Evolutionary conservation across 2,329 filamentous ascomycete genomes (phyloP).

Genomic region (Hypoxylon sp.): DNA sequence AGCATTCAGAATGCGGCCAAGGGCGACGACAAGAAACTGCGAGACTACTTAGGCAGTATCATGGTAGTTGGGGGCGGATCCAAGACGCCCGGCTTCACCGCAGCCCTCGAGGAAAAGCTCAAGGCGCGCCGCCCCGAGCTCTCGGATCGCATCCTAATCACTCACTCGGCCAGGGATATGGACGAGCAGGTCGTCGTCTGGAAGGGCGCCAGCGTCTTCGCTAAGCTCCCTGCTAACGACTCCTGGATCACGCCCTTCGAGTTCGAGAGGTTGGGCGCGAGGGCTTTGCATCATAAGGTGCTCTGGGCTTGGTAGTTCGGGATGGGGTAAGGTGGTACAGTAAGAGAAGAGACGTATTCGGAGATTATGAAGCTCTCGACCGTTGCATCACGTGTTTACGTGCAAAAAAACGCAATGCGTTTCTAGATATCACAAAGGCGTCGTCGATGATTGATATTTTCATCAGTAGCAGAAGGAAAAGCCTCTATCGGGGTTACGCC

Average conservation of each 20-base stretch:
- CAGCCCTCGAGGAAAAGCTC: slow-evolving; percentile 86
- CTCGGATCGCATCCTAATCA: slow-evolving; percentile 73
- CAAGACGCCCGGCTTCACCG: slow-evolving; percentile 83
- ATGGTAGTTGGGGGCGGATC: slow-evolving; percentile 91
- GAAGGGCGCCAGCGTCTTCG: slow-evolving; percentile 98
- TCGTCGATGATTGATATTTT: neutral
- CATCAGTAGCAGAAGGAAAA: neutral
- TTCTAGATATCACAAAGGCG: slow-evolving; percentile 3
- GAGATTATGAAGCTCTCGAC: neutral
- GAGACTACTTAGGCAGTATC: slow-evolving; percentile 89
- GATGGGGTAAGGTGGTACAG: neutral
- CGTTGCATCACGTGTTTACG: neutral
- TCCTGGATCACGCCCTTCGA: slow-evolving; percentile 92
- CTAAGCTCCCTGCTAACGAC: slow-evolving; percentile 91
- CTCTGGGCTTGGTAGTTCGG: slow-evolving; percentile 71
- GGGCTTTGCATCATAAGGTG: slow-evolving; percentile 88
- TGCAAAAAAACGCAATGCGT: neutral
- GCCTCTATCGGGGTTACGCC: neutral
- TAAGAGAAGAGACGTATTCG: neutral
- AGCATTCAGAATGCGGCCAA: slow-evolving; percentile 89
- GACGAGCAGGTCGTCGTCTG: slow-evolving; percentile 97
- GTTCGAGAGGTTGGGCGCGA: slow-evolving; percentile 86
- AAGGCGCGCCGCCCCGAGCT: slow-evolving; percentile 75
- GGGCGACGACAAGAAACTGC: slow-evolving; percentile 91
- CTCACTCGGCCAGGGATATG: slow-evolving; percentile 86